phyloP scores from a whole-genome alignment of 176 grass and related monocot genomes.

The Echinochloa phyllopogon region DNA sequence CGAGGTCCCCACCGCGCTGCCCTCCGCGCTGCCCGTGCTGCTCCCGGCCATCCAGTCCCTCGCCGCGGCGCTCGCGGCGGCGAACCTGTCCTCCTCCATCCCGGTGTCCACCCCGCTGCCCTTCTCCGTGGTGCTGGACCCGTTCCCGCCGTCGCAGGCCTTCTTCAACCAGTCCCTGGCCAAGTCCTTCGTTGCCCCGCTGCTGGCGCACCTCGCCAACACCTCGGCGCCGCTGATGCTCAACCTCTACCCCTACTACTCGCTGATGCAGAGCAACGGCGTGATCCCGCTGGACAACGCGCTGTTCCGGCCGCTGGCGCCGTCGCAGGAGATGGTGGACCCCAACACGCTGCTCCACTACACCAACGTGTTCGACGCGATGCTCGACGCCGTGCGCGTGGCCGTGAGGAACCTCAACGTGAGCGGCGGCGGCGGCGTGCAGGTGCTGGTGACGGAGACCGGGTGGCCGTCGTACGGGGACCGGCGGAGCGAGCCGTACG shows the following conservation, averaged over 20 bases:
- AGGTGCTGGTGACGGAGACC: conserved; percentile 83
- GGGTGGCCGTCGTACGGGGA: conserved; percentile 92
- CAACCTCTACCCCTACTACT: conserved; percentile 96
- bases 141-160: conserved; percentile 92
- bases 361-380: conserved; percentile 94
- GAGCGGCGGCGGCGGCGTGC: conserved; percentile 15
- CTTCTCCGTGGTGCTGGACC: conserved; percentile 81
- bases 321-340: conserved; percentile 86
- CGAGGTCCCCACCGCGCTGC: conserved; percentile 73
- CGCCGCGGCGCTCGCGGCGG: conserved; percentile 56
- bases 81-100: conserved; percentile 85
- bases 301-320: conserved; percentile 80
- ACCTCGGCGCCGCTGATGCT: conserved; percentile 87
- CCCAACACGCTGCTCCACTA: conserved; percentile 97
- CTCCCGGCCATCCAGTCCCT: conserved; percentile 82
- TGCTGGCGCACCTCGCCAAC: conserved; percentile 76
- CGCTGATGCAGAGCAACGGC: conserved; percentile 80
- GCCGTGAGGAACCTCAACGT: conserved; percentile 75
- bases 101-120: conserved; percentile 89
- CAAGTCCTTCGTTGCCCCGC: conserved; percentile 64
- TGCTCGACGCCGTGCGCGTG: conserved; percentile 87
- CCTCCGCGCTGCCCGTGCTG: conserved; percentile 75
- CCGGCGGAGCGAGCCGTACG: conserved; percentile 71
- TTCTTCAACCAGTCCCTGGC: conserved; percentile 89
- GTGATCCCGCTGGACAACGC: conserved; percentile 89